Evolutionary conservation across 371 early-diverging fungal species (phyloP).

Genomic region (Rhizopus arrhizus): DNA sequence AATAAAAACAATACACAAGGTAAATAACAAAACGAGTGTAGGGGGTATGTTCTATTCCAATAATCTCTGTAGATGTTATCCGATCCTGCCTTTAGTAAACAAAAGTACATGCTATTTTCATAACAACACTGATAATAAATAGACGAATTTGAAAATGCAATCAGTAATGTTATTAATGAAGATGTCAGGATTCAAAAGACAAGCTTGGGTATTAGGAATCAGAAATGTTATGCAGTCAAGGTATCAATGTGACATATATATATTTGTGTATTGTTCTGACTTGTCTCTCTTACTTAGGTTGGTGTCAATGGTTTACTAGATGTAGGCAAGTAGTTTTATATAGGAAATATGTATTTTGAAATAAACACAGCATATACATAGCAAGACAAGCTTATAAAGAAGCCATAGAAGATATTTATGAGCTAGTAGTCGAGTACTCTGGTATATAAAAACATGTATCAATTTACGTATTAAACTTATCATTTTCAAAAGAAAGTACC

Average conservation of each 20-base stretch:
- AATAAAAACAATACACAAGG: constrained; percentile 21
- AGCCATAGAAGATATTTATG: constrained; percentile 80
- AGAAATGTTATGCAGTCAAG: constrained; percentile 83
- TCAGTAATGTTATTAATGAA: constrained; percentile 64
- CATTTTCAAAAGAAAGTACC: constrained; percentile 32
- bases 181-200: constrained; percentile 73
- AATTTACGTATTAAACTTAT: background rate
- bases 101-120: too few relatives aligned
- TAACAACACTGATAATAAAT: background rate
- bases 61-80: constrained; percentile 31
- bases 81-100: constrained; percentile 28
- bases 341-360: background rate
- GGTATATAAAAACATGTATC: constrained; percentile 35
- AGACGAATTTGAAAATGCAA: constrained; percentile 36
- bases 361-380: background rate
- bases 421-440: constrained; percentile 63
- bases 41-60: background rate
- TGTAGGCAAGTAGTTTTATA: constrained; percentile 61
- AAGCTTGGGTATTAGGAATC: constrained; percentile 78
- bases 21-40: background rate
- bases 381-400: constrained; percentile 87
- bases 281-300: constrained; percentile 42
- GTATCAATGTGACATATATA: constrained; percentile 24
- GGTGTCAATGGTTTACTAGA: constrained; percentile 88
- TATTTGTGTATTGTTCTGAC: constrained; percentile 1